A percentile compares a stretch with the other conserved stretches of the same genome.
phyloP scores from a whole-genome alignment of 106 monocot genomes.

The Dioscorea dumetorum region DNA sequence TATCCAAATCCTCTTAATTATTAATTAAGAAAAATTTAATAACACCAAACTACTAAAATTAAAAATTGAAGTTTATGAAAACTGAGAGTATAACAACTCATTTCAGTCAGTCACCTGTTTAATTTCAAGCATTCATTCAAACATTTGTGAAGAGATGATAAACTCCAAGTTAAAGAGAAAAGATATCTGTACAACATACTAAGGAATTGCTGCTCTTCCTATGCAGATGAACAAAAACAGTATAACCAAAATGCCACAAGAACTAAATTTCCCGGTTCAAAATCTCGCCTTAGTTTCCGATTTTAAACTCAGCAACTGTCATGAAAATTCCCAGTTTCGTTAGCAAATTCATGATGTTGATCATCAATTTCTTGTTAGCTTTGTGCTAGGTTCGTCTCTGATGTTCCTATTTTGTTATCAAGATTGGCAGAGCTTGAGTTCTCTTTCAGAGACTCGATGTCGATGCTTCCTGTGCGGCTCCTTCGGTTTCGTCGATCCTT shows the following conservation, averaged over 20 bases:
- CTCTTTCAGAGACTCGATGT: conserved; percentile 16
- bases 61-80: neutral
- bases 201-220: too few relatives aligned
- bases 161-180: neutral
- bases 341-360: conserved; percentile 8
- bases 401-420: conserved; percentile 16
- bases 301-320: neutral
- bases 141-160: neutral
- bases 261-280: too few relatives aligned
- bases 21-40: neutral
- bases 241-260: neutral
- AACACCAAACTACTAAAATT: neutral
- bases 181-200: neutral
- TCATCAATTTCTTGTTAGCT: neutral
- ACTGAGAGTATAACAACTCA: neutral
- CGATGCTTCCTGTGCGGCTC: conserved; percentile 13
- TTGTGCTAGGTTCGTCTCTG: conserved; percentile 7
- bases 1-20: too few relatives aligned
- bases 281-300: neutral
- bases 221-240: neutral
- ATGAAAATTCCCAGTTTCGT: neutral
- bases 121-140: too few relatives aligned
- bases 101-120: too few relatives aligned
- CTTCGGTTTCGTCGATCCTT: conserved; percentile 10
- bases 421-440: conserved; percentile 11